Conservation (phyloP, 495 filamentous ascomycete species). For the Clavariopsis aquatica region DNA sequence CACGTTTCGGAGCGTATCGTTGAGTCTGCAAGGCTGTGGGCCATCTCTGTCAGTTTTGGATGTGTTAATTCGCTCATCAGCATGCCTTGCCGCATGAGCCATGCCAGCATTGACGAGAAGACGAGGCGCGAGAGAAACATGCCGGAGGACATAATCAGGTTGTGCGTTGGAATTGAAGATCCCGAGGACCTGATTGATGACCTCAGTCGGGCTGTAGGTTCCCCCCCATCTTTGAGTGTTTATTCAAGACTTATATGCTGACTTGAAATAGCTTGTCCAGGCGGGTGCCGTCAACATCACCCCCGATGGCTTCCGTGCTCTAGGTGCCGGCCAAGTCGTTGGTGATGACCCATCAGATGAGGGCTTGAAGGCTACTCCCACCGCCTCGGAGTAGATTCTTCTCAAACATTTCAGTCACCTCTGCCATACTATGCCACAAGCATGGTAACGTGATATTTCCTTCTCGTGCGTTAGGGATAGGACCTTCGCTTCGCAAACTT, state of each 20-base stretch:
- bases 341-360: slow-evolving; percentile 1
- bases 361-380: background rate
- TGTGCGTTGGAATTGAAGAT: slow-evolving; percentile 98
- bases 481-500: slow-evolving; percentile 26
- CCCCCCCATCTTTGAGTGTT: background rate
- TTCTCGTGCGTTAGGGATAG: slow-evolving; percentile 6
- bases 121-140: slow-evolving; percentile 84
- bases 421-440: slow-evolving; percentile 24
- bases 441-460: slow-evolving; percentile 34
- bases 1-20: slow-evolving; percentile 86
- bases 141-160: slow-evolving; percentile 92
- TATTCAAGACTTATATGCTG: slow-evolving; percentile 4
- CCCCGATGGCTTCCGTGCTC: slow-evolving; percentile 59
- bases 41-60: slow-evolving; percentile 93
- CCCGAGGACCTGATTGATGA: slow-evolving; percentile 91
- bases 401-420: slow-evolving; percentile 26
- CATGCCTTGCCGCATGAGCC: slow-evolving; percentile 99
- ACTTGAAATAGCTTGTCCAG: slow-evolving; percentile 71
- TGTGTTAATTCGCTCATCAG: slow-evolving; percentile 98
- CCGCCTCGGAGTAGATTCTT: slow-evolving; percentile 9
- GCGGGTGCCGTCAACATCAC: slow-evolving; percentile 87
- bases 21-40: slow-evolving; percentile 86
- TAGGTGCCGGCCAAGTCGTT: slow-evolving; percentile 18
- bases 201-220: slow-evolving; percentile 80
- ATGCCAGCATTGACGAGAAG: slow-evolving; percentile 96